Conservation (phyloP, 2,329 filamentous ascomycete genomes). For the Delphinella strobiligena region DNA sequence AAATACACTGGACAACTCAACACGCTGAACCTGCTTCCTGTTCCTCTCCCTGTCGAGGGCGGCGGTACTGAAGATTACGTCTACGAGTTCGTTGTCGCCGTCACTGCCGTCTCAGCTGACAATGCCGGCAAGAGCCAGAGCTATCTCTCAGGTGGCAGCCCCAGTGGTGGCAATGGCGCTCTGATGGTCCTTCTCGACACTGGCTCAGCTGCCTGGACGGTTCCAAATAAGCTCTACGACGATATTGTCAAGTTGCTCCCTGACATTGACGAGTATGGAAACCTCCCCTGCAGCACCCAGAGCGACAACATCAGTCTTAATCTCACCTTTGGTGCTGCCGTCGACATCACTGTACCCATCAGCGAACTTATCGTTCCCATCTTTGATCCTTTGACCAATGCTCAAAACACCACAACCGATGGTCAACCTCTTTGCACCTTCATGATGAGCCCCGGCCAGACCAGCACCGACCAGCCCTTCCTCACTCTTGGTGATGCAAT, state of each 20-base stretch:
- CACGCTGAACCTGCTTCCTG: conserved; percentile 19
- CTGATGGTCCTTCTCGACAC: conserved; percentile 21
- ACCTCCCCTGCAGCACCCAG: conserved; percentile 14
- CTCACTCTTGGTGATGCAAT: conserved; percentile 20
- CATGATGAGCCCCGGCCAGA: conserved; percentile 14
- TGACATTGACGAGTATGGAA: conserved; percentile 12
- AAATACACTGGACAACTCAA: conserved; percentile 19
- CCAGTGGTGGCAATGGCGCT: conserved; percentile 2
- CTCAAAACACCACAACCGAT: conserved; percentile 8
- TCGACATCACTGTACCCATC: conserved; percentile 17
- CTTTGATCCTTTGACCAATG: conserved; percentile 15
- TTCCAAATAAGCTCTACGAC: conserved; percentile 15
- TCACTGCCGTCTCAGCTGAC: conserved; percentile 16
- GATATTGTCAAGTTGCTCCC: conserved; percentile 13
- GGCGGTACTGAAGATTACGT: conserved; percentile 8
- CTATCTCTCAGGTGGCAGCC: conserved; percentile 14
- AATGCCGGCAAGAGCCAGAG: conserved; percentile 10
- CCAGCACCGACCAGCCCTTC: conserved; percentile 8
- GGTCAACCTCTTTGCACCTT: conserved; percentile 16
- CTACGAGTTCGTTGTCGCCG: conserved; percentile 17
- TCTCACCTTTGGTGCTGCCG: conserved; percentile 16
- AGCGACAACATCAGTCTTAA: conserved; percentile 15
- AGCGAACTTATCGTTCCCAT: conserved; percentile 19
- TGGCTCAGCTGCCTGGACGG: conserved; percentile 18
- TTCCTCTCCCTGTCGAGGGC: not conserved